Conservation (phyloP, 2,329 filamentous ascomycete species). For the Nakataea oryzae region DNA sequence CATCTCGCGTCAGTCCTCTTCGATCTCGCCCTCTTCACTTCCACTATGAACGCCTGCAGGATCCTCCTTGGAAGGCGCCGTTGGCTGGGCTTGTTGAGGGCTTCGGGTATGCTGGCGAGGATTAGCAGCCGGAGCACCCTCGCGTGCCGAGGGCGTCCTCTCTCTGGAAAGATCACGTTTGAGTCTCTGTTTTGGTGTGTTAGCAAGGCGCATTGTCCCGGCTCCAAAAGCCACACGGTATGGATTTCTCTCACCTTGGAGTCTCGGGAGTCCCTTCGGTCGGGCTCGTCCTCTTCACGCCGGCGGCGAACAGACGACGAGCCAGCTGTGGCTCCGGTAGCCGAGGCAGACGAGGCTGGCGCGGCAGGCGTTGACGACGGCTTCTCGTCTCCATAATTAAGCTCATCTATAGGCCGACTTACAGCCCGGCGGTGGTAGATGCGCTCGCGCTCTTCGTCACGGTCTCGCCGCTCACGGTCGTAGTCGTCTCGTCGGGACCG, state of each 20-base stretch:
- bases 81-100: slow-evolving; percentile 15
- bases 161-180: slow-evolving; percentile 9
- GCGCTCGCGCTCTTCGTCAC: slow-evolving; percentile 84
- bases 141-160: slow-evolving; percentile 17
- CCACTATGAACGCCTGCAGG: slow-evolving; percentile 63
- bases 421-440: slow-evolving; percentile 66
- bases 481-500: slow-evolving; percentile 58
- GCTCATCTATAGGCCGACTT: slow-evolving; percentile 72
- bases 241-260: slow-evolving; percentile 44
- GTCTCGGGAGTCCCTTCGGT: slow-evolving; percentile 54
- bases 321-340: not conserved
- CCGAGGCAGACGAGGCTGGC: slow-evolving; percentile 31
- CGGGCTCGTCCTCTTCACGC: slow-evolving; percentile 62
- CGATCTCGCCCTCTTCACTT: slow-evolving; percentile 96
- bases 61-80: slow-evolving; percentile 32
- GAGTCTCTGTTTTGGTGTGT: slow-evolving; percentile 34
- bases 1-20: slow-evolving; percentile 54
- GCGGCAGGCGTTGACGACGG: slow-evolving; percentile 21
- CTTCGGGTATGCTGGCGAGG: slow-evolving; percentile 22
- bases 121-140: not conserved
- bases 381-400: slow-evolving; percentile 78
- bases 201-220: slow-evolving; percentile 11
- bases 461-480: slow-evolving; percentile 75
- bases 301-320: slow-evolving; percentile 54
- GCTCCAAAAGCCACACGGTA: not conserved